Evolutionary conservation across 2,329 filamentous ascomycete genomes (phyloP).

Genomic region (Rasamsonia emersonii): DNA sequence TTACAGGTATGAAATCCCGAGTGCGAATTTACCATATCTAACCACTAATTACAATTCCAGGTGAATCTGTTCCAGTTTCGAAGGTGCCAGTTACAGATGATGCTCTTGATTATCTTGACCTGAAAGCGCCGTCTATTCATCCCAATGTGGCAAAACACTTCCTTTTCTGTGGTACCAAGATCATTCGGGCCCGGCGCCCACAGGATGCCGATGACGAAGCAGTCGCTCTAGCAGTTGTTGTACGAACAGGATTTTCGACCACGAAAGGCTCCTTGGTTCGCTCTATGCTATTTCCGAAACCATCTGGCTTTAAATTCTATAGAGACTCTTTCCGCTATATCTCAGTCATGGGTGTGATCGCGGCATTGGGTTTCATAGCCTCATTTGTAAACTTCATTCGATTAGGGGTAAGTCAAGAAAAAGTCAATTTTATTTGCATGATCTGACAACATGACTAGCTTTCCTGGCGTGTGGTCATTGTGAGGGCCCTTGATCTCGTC

Average conservation of each 20-base stretch:
- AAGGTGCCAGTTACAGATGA: conserved; percentile 80
- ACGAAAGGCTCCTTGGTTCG: conserved; percentile 93
- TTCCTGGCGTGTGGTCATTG: conserved; percentile 81
- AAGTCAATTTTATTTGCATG: not conserved
- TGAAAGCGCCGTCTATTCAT: conserved; percentile 72
- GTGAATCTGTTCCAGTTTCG: conserved; percentile 93
- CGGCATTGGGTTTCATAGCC: conserved; percentile 74
- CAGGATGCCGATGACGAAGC: conserved; percentile 81
- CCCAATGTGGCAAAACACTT: conserved; percentile 81
- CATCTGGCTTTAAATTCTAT: conserved; percentile 97
- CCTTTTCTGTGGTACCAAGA: conserved; percentile 90
- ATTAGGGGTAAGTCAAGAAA: conserved; percentile 45
- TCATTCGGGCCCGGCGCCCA: conserved; percentile 79
- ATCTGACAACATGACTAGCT: conserved; percentile 39
- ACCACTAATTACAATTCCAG: conserved; percentile 33
- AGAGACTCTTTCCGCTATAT: conserved; percentile 97
- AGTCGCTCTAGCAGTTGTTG: conserved; percentile 81
- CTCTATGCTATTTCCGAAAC: conserved; percentile 98
- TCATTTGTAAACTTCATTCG: conserved; percentile 91
- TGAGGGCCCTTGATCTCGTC: conserved; percentile 87
- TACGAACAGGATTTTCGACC: conserved; percentile 93
- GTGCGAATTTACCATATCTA: not conserved
- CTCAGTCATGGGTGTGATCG: conserved; percentile 86
- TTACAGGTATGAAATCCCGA: conserved; percentile 52
- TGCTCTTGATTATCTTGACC: conserved; percentile 64